Evolutionary conservation across 2,329 filamentous ascomycete species (phyloP).

Genomic region (Setomelanomma holmii): DNA sequence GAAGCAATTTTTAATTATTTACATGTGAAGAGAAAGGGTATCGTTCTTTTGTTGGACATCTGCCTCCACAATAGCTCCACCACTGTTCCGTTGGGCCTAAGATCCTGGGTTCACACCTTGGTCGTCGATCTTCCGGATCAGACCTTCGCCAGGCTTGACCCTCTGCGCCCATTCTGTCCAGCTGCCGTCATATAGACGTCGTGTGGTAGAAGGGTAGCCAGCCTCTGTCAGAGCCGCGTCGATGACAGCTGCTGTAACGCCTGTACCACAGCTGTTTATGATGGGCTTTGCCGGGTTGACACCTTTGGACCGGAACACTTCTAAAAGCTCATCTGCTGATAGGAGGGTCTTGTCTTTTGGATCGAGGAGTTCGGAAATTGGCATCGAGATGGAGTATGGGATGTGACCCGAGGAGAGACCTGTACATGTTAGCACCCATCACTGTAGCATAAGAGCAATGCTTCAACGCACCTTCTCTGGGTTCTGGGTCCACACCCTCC

Average conservation of each 20-base stretch:
- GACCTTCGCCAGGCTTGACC: slow-evolving; percentile 65
- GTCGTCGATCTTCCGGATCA: slow-evolving; percentile 63
- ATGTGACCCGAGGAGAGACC: slow-evolving; percentile 86
- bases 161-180: slow-evolving; percentile 90
- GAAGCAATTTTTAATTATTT: slow-evolving; percentile 5
- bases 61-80: too few species aligned
- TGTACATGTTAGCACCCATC: slow-evolving; percentile 15
- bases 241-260: slow-evolving; percentile 89
- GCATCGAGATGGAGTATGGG: slow-evolving; percentile 83
- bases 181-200: slow-evolving; percentile 90
- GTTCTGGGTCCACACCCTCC: slow-evolving; percentile 83
- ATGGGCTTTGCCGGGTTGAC: slow-evolving; percentile 81
- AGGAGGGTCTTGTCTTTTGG: slow-evolving; percentile 82
- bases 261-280: slow-evolving; percentile 88
- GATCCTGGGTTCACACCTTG: slow-evolving; percentile 2
- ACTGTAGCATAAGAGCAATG: not conserved
- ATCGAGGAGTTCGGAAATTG: slow-evolving; percentile 81
- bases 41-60: slow-evolving; percentile 7
- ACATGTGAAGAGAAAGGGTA: slow-evolving; percentile 9
- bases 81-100: not conserved
- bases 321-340: slow-evolving; percentile 72
- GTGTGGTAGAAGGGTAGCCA: slow-evolving; percentile 72
- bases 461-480: slow-evolving; percentile 68
- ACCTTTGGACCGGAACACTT: slow-evolving; percentile 80
- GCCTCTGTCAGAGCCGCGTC: slow-evolving; percentile 86